Evolutionary conservation across 805 yeast genomes (phyloP).

Genomic region (Wickerhamomyces hampshirensis): DNA sequence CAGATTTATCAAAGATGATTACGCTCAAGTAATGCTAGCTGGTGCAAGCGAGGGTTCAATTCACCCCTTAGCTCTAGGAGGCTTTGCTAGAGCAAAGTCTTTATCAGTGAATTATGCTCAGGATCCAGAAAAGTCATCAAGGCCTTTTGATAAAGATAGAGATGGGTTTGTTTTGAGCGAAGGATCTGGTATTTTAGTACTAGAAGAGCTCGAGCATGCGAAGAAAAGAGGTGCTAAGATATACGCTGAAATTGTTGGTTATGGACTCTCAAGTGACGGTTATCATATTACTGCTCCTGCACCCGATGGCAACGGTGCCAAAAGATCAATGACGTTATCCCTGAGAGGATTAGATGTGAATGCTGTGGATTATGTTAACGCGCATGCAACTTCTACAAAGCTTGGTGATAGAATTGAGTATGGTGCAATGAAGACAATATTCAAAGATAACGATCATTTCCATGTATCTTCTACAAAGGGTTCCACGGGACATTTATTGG

Average conservation of each 20-base stretch:
- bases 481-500: constrained; percentile 87
- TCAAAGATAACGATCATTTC: constrained; percentile 33
- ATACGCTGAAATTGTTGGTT: constrained; percentile 80
- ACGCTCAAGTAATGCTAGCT: constrained; percentile 83
- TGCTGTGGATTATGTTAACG: constrained; percentile 75
- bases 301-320: constrained; percentile 80
- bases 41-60: constrained; percentile 92
- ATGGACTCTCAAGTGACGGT: constrained; percentile 91
- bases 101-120: constrained; percentile 62
- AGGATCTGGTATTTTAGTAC: constrained; percentile 78
- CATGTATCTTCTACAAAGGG: constrained; percentile 84
- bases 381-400: constrained; percentile 93
- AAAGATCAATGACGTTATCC: constrained; percentile 77
- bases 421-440: constrained; percentile 57
- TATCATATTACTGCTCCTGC: constrained; percentile 90
- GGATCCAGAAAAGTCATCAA: constrained; percentile 58
- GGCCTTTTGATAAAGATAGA: constrained; percentile 81
- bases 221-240: constrained; percentile 55
- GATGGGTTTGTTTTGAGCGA: constrained; percentile 91
- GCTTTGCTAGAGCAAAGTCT: constrained; percentile 86
- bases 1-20: constrained; percentile 71
- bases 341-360: constrained; percentile 40
- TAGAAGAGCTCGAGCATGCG: constrained; percentile 81
- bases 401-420: constrained; percentile 90
- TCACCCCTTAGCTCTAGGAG: constrained; percentile 84